Evolutionary conservation across 2,329 filamentous ascomycete species (phyloP).

Genomic region (Trichoderma sp.): DNA sequence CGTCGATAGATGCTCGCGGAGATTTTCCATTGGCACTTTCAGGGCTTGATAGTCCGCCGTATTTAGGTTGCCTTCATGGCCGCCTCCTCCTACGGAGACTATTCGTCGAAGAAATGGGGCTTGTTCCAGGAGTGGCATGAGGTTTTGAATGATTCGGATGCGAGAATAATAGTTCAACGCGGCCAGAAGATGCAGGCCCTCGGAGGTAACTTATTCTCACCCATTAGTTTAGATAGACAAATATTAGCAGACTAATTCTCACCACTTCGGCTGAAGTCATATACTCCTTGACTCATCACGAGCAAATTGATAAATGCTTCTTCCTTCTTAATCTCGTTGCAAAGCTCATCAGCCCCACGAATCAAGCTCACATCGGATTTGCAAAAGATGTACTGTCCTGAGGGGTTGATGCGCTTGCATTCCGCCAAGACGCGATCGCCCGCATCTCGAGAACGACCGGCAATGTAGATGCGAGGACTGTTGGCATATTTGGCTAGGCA

Average conservation of each 20-base stretch:
- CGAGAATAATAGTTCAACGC: slow-evolving; percentile 34
- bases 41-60: neutral
- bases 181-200: slow-evolving; percentile 58
- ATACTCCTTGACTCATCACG: slow-evolving; percentile 47
- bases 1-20: neutral
- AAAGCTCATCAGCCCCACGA: slow-evolving; percentile 45
- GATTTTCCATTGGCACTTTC: neutral
- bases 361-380: slow-evolving; percentile 54
- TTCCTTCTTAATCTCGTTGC: slow-evolving; percentile 49
- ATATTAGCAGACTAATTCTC: neutral
- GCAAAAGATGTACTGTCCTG: slow-evolving; percentile 53
- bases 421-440: slow-evolving; percentile 47
- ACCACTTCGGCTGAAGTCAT: neutral
- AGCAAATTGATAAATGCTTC: slow-evolving; percentile 40
- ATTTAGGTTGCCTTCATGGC: neutral
- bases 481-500: slow-evolving; percentile 48
- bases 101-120: neutral
- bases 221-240: neutral
- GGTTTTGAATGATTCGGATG: neutral
- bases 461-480: slow-evolving; percentile 52
- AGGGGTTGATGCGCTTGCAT: slow-evolving; percentile 47
- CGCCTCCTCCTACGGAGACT: neutral
- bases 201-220: slow-evolving; percentile 40
- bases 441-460: slow-evolving; percentile 50
- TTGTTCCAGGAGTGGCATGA: neutral